Evolutionary conservation across 1,284 basidiomycete genomes (phyloP), one percentile per base, ranked within the genome.

Genomic region (Cutaneotrichosporon cutaneum): DNA sequence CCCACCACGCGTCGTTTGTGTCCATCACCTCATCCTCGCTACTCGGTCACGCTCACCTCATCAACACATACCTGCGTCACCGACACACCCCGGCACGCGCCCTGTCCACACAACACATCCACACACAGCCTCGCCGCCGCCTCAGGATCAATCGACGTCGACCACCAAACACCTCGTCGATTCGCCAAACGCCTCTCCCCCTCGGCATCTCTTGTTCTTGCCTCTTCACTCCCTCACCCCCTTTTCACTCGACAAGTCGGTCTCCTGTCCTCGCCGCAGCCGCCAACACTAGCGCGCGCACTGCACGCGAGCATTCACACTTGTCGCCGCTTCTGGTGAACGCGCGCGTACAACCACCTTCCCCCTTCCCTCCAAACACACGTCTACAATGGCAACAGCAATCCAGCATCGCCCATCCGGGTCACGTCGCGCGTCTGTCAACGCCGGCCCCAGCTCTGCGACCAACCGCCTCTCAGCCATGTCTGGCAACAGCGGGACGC

Each of bases 381-480:
- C 30, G 2, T 16, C 7, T 36, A 56, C 27, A 21, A 54, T 60
- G 60, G 63, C 48, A 9, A 58, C 57, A 21, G 53, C 63, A 11
- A 56, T 54, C 33, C 59, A 58, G 18, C 59, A 59, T 27, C 58
- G 50, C n/a, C 58, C 47, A 10, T 56, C 58, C 24, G 53, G 56
- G 35, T 58, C 56, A 18, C 53, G 57, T 21, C 56, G 59, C 21
- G 35, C 52, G 13, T 57, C 59, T 3, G 48, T 13, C 22, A 26
- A 26, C 52, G 53, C 58, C 2, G 62, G 59, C 8, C 56, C 62
- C 14, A 54, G 47, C 33, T n/a, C 45, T n/a, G 35, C n/a, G n/a
- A 32, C 50, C 44, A 63, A 59, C 45, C 59, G 64, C 45, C 62
- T 63, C 26, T 66, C 63, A 27, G 58, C 63, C 32, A 60, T 32